Evolutionary conservation across 2,329 filamentous ascomycete genomes (phyloP).

Genomic region (Sordariomycetes sp.): DNA sequence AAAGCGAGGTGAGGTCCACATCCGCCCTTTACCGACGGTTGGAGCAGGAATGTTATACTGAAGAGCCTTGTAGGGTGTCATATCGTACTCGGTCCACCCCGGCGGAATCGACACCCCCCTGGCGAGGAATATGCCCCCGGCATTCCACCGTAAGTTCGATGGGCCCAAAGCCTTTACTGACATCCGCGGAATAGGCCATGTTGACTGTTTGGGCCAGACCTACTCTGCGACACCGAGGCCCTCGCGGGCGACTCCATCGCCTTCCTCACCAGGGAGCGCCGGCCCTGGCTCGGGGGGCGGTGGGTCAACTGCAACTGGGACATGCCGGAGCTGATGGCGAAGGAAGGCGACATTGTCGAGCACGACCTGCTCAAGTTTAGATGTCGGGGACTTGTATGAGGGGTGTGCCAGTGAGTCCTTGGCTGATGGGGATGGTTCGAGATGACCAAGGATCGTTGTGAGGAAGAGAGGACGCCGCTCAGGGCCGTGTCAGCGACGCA

Average conservation of each 20-base stretch:
- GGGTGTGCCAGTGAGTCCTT: background rate
- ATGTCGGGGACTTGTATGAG: background rate
- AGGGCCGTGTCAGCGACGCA: too few relatives aligned
- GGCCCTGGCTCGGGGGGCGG: conserved; percentile 20
- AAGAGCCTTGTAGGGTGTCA: conserved; percentile 15
- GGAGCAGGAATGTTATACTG: background rate
- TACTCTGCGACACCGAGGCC: conserved; percentile 6
- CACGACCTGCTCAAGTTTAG: conserved; percentile 14
- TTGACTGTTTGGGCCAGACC: background rate
- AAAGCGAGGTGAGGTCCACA: conserved; percentile 11
- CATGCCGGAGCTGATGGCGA: conserved; percentile 16
- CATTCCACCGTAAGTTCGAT: background rate
- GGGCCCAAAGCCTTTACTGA: background rate
- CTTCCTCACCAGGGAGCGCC: conserved; percentile 15
- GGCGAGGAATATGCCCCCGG: background rate
- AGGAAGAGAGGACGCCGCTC: too few relatives aligned
- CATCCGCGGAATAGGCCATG: background rate
- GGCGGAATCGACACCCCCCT: conserved; percentile 22
- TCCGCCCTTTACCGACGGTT: background rate
- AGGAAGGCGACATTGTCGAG: conserved; percentile 15
- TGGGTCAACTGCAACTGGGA: conserved; percentile 16
- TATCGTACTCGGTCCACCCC: conserved; percentile 25
- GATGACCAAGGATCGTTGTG: background rate
- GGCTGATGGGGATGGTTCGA: background rate
- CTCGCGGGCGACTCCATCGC: conserved; percentile 13